Conservation (phyloP, 352 stramenopile genomes). For the Nothophytophthora sp. region DNA sequence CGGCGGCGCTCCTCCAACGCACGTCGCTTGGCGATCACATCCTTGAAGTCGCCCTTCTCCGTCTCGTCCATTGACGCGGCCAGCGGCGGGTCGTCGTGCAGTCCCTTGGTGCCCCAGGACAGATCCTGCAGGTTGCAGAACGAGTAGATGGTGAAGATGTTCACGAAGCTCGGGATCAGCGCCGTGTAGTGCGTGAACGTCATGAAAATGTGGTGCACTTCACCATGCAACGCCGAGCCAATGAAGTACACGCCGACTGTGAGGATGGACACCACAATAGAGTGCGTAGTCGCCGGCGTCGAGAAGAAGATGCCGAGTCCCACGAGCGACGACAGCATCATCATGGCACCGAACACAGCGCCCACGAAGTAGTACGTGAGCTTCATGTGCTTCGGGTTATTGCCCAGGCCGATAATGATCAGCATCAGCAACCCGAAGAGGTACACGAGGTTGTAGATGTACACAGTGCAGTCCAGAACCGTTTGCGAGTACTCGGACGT, state of each 20-base stretch:
- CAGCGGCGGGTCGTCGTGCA: constrained; percentile 55
- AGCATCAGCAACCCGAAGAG: constrained; percentile 81
- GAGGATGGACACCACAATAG: constrained; percentile 63
- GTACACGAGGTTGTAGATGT: constrained; percentile 83
- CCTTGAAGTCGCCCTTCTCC: constrained; percentile 84
- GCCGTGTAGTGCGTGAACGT: constrained; percentile 89
- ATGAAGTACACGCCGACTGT: constrained; percentile 85
- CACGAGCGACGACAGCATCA: constrained; percentile 79
- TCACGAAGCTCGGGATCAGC: constrained; percentile 87
- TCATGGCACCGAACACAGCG: constrained; percentile 70
- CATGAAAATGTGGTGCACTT: constrained; percentile 85
- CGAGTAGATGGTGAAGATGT: constrained; percentile 91
- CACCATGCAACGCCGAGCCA: constrained; percentile 72
- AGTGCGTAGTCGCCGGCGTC: constrained; percentile 44
- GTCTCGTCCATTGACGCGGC: constrained; percentile 47
- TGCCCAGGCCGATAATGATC: constrained; percentile 85
- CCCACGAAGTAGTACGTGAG: constrained; percentile 85
- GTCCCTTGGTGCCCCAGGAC: constrained; percentile 84
- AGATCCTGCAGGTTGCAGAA: constrained; percentile 90
- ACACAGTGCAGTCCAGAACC: constrained; percentile 65
- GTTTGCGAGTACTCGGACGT: constrained; percentile 64
- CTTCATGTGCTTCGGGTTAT: constrained; percentile 90
- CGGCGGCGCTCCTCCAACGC: constrained; percentile 68
- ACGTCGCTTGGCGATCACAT: constrained; percentile 77
- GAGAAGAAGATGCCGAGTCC: constrained; percentile 80